Evolutionary conservation across 129 eudicot species (phyloP).

Genomic region (Oenanthe sinensis): DNA sequence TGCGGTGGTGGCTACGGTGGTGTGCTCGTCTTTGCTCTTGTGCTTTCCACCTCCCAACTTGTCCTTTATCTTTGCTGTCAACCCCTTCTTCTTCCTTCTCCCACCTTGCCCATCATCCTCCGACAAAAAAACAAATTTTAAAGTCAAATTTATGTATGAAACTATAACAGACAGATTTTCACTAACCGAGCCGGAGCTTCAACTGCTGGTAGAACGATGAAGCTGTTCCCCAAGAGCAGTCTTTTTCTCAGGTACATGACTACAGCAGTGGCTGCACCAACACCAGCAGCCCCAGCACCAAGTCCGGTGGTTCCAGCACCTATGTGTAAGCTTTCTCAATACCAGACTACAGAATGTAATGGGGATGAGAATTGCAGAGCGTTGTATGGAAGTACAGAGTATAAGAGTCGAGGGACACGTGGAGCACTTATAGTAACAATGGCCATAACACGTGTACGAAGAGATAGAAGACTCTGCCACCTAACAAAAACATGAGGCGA

Average conservation of each 20-base stretch:
- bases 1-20: background rate
- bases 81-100: slow-evolving; percentile 11
- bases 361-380: background rate
- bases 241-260: background rate
- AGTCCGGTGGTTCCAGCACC: background rate
- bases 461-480: background rate
- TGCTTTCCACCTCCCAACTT: slow-evolving; percentile 6
- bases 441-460: background rate
- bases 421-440: background rate
- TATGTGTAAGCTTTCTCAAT: too few relatives aligned
- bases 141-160: background rate
- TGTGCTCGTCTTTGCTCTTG: slow-evolving; percentile 1
- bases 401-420: background rate
- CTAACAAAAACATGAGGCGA: background rate
- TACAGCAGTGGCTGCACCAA: background rate
- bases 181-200: slow-evolving; percentile 6
- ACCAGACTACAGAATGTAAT: background rate
- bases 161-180: background rate
- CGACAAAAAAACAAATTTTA: background rate
- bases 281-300: background rate
- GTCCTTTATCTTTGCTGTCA: background rate
- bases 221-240: slow-evolving; percentile 1
- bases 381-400: background rate
- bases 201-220: background rate
- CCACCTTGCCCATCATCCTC: slow-evolving; percentile 15